phyloP scores from a whole-genome alignment of 345 rosid genomes.

The Excoecaria agallocha region DNA sequence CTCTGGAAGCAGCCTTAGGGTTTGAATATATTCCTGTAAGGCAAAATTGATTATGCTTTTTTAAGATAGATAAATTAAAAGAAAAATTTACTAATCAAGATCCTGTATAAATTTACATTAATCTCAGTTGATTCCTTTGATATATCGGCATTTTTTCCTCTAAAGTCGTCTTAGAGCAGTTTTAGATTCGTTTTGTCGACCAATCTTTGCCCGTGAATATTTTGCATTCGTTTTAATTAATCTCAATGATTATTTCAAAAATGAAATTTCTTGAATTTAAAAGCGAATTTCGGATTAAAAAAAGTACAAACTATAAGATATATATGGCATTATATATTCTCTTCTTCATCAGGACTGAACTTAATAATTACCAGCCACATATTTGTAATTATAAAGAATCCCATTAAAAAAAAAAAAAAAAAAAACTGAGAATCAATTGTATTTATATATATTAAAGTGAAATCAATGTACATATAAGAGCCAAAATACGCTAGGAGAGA shows the following conservation, averaged over 20 bases:
- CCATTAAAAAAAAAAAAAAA: too few relatives aligned
- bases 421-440: too few relatives aligned
- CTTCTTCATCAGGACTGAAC: too few relatives aligned
- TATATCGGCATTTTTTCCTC: slow-evolving; percentile 50
- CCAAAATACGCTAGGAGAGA: slow-evolving; percentile 39
- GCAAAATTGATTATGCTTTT: neutral
- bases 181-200: slow-evolving; percentile 43
- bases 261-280: neutral
- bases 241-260: too few relatives aligned
- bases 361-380: slow-evolving; percentile 37
- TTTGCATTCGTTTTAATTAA: too few relatives aligned
- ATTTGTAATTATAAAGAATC: neutral
- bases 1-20: slow-evolving; percentile 24
- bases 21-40: slow-evolving; percentile 33
- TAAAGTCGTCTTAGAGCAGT: slow-evolving; percentile 41
- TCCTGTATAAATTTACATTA: slow-evolving; percentile 22
- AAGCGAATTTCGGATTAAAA: too few relatives aligned
- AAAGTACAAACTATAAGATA: too few relatives aligned
- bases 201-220: slow-evolving; percentile 41
- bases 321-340: neutral
- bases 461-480: slow-evolving; percentile 20
- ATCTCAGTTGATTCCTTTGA: slow-evolving; percentile 56
- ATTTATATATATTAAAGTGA: too few relatives aligned
- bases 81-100: neutral
- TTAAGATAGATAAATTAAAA: neutral